phyloP scores from a whole-genome alignment of 139 green algal species.

The Cymbomonas tetramitiformis region DNA sequence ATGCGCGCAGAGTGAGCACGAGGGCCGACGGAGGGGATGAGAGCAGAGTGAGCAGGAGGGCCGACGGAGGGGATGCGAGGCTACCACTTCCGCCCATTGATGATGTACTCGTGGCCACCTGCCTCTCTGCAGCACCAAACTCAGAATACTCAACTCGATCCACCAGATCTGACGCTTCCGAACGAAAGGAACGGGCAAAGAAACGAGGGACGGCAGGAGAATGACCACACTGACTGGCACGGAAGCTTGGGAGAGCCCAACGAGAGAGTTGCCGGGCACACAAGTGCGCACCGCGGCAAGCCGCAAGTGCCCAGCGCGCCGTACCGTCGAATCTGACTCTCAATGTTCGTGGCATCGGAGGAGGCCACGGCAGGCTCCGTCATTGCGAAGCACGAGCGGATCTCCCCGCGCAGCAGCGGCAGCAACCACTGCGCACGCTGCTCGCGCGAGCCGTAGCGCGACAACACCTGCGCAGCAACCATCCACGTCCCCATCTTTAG shows the following conservation, averaged over 20 bases:
- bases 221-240: not conserved
- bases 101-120: constrained; percentile 35
- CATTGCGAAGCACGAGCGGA: constrained; percentile 92
- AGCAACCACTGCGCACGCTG: constrained; percentile 83
- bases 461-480: no score
- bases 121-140: no score
- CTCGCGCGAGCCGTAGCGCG: constrained; percentile 55
- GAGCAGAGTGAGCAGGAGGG: not conserved
- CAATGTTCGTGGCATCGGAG: constrained; percentile 92
- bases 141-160: no score
- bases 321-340: constrained; percentile 26
- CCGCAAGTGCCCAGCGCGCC: no score
- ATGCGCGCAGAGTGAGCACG: no score
- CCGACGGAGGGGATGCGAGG: constrained; percentile 36
- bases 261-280: no score
- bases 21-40: not conserved
- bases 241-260: not conserved
- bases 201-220: no score
- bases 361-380: constrained; percentile 90
- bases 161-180: no score
- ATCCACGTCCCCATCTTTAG: constrained; percentile 5
- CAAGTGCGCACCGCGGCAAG: no score
- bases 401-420: constrained; percentile 65
- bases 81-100: constrained; percentile 94
- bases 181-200: no score